Evolutionary conservation across 192 early-diverging fungal genomes (phyloP).

Genomic region (Linnemannia schmuckeri): DNA sequence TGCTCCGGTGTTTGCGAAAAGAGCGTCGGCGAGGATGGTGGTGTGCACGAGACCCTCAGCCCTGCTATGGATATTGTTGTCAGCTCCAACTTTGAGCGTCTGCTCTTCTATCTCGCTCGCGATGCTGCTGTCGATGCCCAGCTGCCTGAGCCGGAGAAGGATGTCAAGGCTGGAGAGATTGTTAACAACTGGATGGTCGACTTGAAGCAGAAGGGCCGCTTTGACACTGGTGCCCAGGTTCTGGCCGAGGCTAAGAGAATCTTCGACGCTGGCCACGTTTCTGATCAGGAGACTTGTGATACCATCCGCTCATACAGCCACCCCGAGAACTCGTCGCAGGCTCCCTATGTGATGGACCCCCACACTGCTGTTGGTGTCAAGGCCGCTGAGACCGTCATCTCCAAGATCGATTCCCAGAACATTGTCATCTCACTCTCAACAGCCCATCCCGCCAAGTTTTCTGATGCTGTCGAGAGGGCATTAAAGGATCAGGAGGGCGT

Average conservation of each 20-base stretch:
- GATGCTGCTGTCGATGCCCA: slow-evolving; percentile 63
- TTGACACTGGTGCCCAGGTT: slow-evolving; percentile 73
- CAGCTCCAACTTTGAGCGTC: slow-evolving; percentile 97
- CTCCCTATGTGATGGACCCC: slow-evolving; percentile 89
- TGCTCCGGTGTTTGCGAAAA: slow-evolving; percentile 87
- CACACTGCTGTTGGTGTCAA: slow-evolving; percentile 96
- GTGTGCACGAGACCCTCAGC: slow-evolving; percentile 81
- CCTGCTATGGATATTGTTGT: slow-evolving; percentile 99
- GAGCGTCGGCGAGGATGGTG: slow-evolving; percentile 64
- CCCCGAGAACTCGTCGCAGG: slow-evolving; percentile 57
- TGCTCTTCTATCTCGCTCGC: slow-evolving; percentile 91
- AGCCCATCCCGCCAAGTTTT: slow-evolving; percentile 97
- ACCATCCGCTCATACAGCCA: slow-evolving; percentile 80
- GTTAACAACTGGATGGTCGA: slow-evolving; percentile 84
- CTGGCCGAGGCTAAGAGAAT: slow-evolving; percentile 75
- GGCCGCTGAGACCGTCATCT: slow-evolving; percentile 73
- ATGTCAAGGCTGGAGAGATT: slow-evolving; percentile 67
- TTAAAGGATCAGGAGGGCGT: slow-evolving; percentile 67
- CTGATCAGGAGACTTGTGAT: slow-evolving; percentile 78
- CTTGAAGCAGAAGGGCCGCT: slow-evolving; percentile 78
- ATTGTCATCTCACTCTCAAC: slow-evolving; percentile 82
- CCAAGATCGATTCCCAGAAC: slow-evolving; percentile 27
- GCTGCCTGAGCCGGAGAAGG: slow-evolving; percentile 56
- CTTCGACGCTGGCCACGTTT: slow-evolving; percentile 82
- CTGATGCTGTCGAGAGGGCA: slow-evolving; percentile 88